Percentiles rank a stretch among this genome's conserved stretches.
Evolutionary conservation across 1,284 basidiomycete species (phyloP).

Genomic region (Cutaneotrichosporon mucoides): DNA sequence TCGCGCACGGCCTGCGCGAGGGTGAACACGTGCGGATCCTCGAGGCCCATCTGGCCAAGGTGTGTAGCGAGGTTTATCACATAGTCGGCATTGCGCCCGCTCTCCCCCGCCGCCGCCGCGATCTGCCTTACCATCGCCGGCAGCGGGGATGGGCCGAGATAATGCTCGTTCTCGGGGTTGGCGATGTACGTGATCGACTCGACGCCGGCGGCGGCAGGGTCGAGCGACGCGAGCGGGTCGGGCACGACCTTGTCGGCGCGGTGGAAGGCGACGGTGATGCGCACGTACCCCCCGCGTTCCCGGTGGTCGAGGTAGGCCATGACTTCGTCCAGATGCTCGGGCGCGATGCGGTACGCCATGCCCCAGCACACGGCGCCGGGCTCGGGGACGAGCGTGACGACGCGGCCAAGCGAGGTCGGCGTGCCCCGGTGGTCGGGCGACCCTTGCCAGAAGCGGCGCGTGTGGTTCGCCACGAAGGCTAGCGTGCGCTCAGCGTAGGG

Average conservation of each 20-base stretch:
- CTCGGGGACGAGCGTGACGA: slow-evolving; percentile 40
- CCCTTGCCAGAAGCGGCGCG: slow-evolving; percentile 46
- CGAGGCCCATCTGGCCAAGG: slow-evolving; percentile 15
- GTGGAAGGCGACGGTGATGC: slow-evolving; percentile 13
- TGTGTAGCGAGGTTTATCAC: slow-evolving; percentile 16
- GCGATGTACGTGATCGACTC: slow-evolving; percentile 18
- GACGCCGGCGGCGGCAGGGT: background rate
- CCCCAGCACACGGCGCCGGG: slow-evolving; percentile 16
- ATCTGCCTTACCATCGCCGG: slow-evolving; percentile 12
- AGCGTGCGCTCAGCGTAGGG: slow-evolving; percentile 10
- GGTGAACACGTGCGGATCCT: slow-evolving; percentile 14
- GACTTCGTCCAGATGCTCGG: slow-evolving; percentile 13
- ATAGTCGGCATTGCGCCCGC: slow-evolving; percentile 11
- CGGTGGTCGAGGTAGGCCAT: slow-evolving; percentile 22
- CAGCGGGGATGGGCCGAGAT: slow-evolving; percentile 13
- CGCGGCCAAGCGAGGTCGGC: slow-evolving; percentile 39
- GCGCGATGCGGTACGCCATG: slow-evolving; percentile 12
- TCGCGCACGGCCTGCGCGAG: slow-evolving; percentile 12
- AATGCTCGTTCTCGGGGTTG: slow-evolving; percentile 14
- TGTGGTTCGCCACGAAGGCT: slow-evolving; percentile 53
- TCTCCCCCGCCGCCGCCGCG: slow-evolving; percentile 9
- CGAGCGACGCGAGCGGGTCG: background rate
- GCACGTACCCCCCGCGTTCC: slow-evolving; percentile 19
- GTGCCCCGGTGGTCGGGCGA: slow-evolving; percentile 47
- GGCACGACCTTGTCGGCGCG: background rate